Evolutionary conservation across 2,329 filamentous ascomycete genomes (phyloP).

Genomic region (Botrytis squamosa): DNA sequence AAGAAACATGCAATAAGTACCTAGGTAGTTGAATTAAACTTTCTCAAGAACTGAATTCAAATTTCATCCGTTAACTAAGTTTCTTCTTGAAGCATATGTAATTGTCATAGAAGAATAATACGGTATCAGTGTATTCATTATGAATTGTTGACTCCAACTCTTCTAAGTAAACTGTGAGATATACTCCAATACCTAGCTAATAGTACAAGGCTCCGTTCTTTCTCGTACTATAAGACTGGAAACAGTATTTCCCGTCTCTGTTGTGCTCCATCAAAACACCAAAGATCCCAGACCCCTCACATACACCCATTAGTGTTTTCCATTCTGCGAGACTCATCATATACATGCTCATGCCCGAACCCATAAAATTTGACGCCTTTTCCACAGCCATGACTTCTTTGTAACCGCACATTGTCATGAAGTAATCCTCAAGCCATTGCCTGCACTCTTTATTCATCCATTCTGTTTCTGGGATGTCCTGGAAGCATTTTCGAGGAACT

Average conservation of each 20-base stretch:
- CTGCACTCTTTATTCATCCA: background rate
- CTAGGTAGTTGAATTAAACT: background rate
- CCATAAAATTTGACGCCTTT: background rate
- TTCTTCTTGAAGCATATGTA: fast-evolving
- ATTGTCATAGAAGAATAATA: background rate
- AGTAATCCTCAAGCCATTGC: background rate
- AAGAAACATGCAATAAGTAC: no score
- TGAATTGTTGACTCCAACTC: background rate
- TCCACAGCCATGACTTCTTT: background rate
- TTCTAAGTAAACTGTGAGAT: background rate
- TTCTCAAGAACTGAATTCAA: background rate
- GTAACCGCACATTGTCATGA: background rate
- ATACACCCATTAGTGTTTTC: background rate
- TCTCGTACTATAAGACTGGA: background rate
- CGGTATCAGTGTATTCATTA: background rate
- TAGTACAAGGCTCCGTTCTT: no score
- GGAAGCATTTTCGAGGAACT: no score
- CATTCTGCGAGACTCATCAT: background rate
- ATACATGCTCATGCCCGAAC: background rate
- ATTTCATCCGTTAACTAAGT: background rate
- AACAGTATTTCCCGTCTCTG: background rate
- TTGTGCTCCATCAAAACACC: background rate
- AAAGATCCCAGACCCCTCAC: background rate
- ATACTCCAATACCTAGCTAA: background rate
- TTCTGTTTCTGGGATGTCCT: background rate